A percentile compares a stretch with the other conserved stretches of the same genome.
Conservation (phyloP, 164 flowering plant species). For the Hamamelis virginiana region DNA sequence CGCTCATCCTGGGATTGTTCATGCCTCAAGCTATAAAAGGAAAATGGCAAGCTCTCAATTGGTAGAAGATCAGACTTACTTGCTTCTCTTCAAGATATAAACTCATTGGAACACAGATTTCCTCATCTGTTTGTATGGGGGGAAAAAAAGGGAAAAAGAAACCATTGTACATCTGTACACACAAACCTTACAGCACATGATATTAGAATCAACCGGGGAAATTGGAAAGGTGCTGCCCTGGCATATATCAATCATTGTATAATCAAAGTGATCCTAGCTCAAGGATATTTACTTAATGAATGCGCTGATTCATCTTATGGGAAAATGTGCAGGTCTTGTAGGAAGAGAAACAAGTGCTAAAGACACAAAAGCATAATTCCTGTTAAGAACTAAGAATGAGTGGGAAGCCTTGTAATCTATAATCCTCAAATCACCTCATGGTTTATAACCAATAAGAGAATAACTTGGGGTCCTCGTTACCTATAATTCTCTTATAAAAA, state of each 20-base stretch:
- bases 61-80: constrained; percentile 35
- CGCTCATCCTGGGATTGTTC: no score
- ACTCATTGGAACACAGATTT: not conserved
- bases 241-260: not conserved
- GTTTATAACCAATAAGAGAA: no score
- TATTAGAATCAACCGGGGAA: not conserved
- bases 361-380: no score
- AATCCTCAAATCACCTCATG: no score
- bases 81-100: constrained; percentile 35
- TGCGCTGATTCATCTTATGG: not conserved
- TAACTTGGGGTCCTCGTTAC: no score
- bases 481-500: no score
- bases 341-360: no score
- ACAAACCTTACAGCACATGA: not conserved
- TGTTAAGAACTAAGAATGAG: no score
- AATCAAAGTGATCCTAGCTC: not conserved
- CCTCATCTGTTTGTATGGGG: not conserved
- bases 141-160: not conserved
- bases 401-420: no score
- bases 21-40: no score
- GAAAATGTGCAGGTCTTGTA: no score
- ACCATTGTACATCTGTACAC: not conserved
- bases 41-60: constrained; percentile 39
- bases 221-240: not conserved
- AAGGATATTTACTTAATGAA: not conserved